A percentile compares a stretch with the other conserved stretches of the same genome.
Conservation (phyloP, 352 stramenopile species). For the Globisporangium rhizosaccharum region DNA sequence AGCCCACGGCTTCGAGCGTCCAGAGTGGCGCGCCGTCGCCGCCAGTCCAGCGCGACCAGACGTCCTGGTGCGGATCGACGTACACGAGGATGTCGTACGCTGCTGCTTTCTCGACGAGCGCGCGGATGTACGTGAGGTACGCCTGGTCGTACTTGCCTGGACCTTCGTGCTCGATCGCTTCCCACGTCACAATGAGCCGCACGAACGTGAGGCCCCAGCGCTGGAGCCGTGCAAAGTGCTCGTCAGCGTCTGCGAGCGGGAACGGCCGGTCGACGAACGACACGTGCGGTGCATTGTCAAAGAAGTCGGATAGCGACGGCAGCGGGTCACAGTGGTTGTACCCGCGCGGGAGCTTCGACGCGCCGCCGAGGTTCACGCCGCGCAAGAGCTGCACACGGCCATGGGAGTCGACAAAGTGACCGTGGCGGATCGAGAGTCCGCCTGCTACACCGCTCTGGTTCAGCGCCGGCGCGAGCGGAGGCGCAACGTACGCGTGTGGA, state of each 20-base stretch:
- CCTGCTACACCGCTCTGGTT: constrained; percentile 12
- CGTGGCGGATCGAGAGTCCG: constrained; percentile 42
- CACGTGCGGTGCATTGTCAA: constrained; percentile 40
- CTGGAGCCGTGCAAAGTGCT: constrained; percentile 72
- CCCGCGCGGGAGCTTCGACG: constrained; percentile 77
- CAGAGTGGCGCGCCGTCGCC: constrained; percentile 87
- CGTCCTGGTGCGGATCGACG: constrained; percentile 91
- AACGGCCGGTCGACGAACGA: constrained; percentile 85
- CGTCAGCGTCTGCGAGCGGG: constrained; percentile 67
- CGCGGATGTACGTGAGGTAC: constrained; percentile 79
- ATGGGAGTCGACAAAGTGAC: constrained; percentile 80
- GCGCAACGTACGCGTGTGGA: not conserved
- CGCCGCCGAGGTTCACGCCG: constrained; percentile 86
- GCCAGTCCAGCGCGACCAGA: constrained; percentile 88
- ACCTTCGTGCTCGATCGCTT: constrained; percentile 85
- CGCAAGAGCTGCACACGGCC: constrained; percentile 69
- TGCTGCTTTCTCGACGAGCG: constrained; percentile 49
- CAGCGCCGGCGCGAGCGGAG: not conserved
- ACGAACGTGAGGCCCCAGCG: constrained; percentile 84
- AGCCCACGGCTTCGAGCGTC: constrained; percentile 78
- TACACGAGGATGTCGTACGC: constrained; percentile 79
- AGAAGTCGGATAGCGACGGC: constrained; percentile 27
- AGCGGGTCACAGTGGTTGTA: constrained; percentile 42
- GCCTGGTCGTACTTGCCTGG: constrained; percentile 77
- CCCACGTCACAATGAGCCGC: constrained; percentile 86